These are phyloP conservation scores for Colletotrichum phormii DNA, from an alignment of 2,329 filamentous ascomycete genomes.

Conservation along the genomic window DNA sequence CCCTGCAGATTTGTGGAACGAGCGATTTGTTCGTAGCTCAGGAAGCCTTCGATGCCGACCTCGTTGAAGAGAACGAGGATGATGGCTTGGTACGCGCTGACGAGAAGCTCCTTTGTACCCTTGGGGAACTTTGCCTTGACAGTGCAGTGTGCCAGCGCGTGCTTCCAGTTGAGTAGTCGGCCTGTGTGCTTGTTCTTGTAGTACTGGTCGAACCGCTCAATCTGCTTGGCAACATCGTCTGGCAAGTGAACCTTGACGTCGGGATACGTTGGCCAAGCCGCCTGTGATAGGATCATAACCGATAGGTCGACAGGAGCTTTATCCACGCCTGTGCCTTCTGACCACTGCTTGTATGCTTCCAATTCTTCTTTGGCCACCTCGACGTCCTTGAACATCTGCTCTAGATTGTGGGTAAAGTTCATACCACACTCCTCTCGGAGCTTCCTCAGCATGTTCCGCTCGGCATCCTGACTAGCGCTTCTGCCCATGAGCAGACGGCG, in stretches of 20 bases:
- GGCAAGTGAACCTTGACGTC: slow-evolving; percentile 81
- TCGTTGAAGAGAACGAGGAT: slow-evolving; percentile 92
- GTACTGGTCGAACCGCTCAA: slow-evolving; percentile 84
- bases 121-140: slow-evolving; percentile 84
- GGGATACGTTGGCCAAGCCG: slow-evolving; percentile 93
- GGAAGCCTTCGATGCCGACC: slow-evolving; percentile 67
- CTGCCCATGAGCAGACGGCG: slow-evolving; percentile 89
- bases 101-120: slow-evolving; percentile 86
- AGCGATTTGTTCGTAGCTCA: slow-evolving; percentile 82
- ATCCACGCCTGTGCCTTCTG: slow-evolving; percentile 36
- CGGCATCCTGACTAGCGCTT: slow-evolving; percentile 93
- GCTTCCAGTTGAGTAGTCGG: slow-evolving; percentile 89
- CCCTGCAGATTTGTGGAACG: slow-evolving; percentile 80
- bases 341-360: slow-evolving; percentile 81
- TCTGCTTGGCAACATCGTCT: slow-evolving; percentile 77
- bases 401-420: slow-evolving; percentile 94
- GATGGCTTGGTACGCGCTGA: slow-evolving; percentile 92
- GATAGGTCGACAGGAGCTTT: slow-evolving; percentile 76
- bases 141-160: slow-evolving; percentile 90
- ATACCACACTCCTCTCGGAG: slow-evolving; percentile 94
- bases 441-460: slow-evolving; percentile 93
- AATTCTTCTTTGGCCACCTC: slow-evolving; percentile 94
- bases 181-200: slow-evolving; percentile 93
- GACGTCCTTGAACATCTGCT: slow-evolving; percentile 99
- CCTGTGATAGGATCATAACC: slow-evolving; percentile 90